Base-by-base conservation (phyloP, 495 filamentous ascomycete species). In the Neurospora intermedia region DNA sequence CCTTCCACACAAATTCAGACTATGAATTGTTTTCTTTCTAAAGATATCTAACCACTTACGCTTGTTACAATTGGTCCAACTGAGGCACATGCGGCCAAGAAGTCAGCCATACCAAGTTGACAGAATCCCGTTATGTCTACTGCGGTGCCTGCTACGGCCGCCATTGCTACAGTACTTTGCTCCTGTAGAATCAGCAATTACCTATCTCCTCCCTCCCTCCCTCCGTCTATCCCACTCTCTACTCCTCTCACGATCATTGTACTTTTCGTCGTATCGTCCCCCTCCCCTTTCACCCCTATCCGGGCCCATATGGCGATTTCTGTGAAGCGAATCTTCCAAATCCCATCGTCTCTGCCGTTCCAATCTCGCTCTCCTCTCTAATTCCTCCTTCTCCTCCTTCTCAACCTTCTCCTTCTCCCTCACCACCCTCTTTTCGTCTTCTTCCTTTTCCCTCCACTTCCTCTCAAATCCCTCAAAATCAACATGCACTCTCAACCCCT, bases 401-500 rank as follows among this genome's bases (percentile, higher is more conserved):
- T 48, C 45, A 18, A 45, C 72, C 8, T 79, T 76, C 79, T 77
- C 80, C n/a, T 72, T 75, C 71, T 59, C 27, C 69, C 9, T 62
- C 11, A 31, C 38, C 38, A 41, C 16, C 41, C 18, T n/a, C 46
- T 15, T 41, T 43, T 20, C 42, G 18, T 71, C 77, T 71, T 76
- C 79, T 20, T 71, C 72, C 27, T 75, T 74, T 27, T 45, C 73
- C 10, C 78, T 74, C 81, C 80, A 81, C 38, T 62, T 73, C 73
- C 75, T 78, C 38, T 79, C 73, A 73, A 83, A 83, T 45, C 80
- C 84, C 42, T 82, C 75, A 78, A 85, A 76, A 35, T 85, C 84
- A 6, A 84, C 81, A 72, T 81, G 78, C 1, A 85, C 78, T 27
- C 84, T 76, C 70, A 85, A 69, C n/a, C 83, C 82, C 78, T 80